A percentile compares a stretch with the other conserved stretches of the same genome.
Conservation (phyloP, 2,329 filamentous ascomycete genomes). For the Aspergillaceae sp. region DNA sequence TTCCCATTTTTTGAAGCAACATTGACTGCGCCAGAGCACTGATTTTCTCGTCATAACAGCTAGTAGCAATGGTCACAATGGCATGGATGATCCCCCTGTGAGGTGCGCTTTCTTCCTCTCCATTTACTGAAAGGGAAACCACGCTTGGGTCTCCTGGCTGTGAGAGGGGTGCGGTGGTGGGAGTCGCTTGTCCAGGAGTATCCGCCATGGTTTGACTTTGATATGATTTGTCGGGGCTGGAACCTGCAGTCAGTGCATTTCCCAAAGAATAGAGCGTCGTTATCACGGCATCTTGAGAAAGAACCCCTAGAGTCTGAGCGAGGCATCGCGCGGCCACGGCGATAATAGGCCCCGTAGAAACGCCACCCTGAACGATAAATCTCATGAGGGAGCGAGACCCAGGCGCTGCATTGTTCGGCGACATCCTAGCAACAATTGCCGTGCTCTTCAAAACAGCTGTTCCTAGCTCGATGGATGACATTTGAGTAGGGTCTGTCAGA, state of each 20-base stretch:
- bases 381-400: conserved; percentile 73
- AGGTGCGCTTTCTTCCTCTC: conserved; percentile 69
- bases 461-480: conserved; percentile 69
- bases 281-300: conserved; percentile 89
- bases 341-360: conserved; percentile 56
- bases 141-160: conserved; percentile 28
- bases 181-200: conserved; percentile 39
- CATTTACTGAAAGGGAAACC: conserved; percentile 66
- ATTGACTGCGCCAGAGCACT: conserved; percentile 89
- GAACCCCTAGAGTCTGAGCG: conserved; percentile 66
- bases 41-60: conserved; percentile 80
- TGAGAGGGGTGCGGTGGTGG: conserved; percentile 40
- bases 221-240: conserved; percentile 40
- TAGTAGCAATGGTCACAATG: conserved; percentile 79
- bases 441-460: conserved; percentile 71
- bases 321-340: conserved; percentile 74
- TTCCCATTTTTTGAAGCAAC: conserved; percentile 89
- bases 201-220: conserved; percentile 23
- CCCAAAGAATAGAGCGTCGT: conserved; percentile 94
- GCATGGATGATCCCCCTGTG: conserved; percentile 90
- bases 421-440: conserved; percentile 69
- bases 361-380: conserved; percentile 77
- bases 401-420: conserved; percentile 61
- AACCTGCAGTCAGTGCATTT: conserved; percentile 76
- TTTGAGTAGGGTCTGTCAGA: conserved; percentile 68